These are phyloP conservation scores for Alopecurus myosuroides DNA, from an alignment of 176 grass and related monocot species.

Conservation along the genomic window DNA sequence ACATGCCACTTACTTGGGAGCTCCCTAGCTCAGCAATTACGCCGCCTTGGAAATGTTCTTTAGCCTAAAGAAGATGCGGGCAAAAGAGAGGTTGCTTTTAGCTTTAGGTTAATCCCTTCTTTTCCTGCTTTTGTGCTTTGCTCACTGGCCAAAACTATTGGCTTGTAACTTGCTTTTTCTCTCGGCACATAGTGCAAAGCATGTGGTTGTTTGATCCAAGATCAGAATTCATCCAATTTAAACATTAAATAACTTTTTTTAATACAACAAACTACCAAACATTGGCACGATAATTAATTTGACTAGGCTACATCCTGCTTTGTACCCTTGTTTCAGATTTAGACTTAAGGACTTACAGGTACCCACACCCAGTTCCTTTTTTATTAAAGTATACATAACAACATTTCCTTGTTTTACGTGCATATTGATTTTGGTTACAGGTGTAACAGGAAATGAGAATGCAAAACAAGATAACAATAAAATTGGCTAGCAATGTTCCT, in stretches of 20 bases:
- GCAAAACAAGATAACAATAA: background rate
- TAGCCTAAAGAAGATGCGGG: conserved; percentile 9
- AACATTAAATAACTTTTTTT: background rate
- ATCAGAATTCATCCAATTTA: background rate
- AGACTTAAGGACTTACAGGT: background rate
- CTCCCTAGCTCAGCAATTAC: background rate
- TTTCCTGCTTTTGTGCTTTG: conserved; percentile 41
- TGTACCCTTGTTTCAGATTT: background rate
- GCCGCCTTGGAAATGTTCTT: conserved; percentile 22
- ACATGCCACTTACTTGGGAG: conserved; percentile 8
- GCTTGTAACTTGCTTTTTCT: conserved; percentile 29
- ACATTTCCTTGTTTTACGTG: background rate
- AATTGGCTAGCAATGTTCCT: background rate
- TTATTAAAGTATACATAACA: background rate
- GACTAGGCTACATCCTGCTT: background rate
- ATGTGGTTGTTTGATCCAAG: conserved; percentile 6
- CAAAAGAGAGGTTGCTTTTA: conserved; percentile 32
- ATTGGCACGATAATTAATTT: background rate
- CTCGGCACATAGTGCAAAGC: conserved; percentile 19
- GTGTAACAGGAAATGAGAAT: background rate
- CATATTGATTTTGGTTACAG: background rate
- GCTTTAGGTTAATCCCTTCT: conserved; percentile 21
- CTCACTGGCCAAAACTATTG: conserved; percentile 31
- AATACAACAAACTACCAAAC: background rate
- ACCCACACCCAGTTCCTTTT: background rate